A percentile compares a stretch with the other conserved stretches of the same genome.
phyloP scores from a whole-genome alignment of 768 basidiomycete species.

The Cystobasidium ongulense region DNA sequence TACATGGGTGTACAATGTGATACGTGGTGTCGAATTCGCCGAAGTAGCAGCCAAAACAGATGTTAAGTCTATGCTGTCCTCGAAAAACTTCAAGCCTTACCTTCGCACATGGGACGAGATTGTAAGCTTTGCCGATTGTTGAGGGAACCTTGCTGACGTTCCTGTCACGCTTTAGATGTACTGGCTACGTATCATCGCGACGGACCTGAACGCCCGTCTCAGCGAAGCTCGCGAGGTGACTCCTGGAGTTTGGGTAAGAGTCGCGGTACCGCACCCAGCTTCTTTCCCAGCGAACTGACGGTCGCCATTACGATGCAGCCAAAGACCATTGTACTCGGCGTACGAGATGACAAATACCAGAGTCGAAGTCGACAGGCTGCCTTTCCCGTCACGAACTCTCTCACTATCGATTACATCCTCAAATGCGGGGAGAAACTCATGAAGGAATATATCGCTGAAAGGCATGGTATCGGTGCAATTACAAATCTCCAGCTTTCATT shows the following conservation, averaged over 20 bases:
- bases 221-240: constrained; percentile 66
- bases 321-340: constrained; percentile 73
- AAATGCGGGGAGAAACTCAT: constrained; percentile 70
- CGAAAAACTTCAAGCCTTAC: constrained; percentile 81
- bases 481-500: constrained; percentile 67
- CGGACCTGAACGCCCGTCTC: constrained; percentile 76
- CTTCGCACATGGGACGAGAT: constrained; percentile 68
- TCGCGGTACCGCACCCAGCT: no score
- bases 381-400: constrained; percentile 71
- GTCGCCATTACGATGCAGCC: constrained; percentile 61
- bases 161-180: constrained; percentile 50
- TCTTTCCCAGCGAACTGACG: no score
- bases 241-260: constrained; percentile 50
- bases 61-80: constrained; percentile 86
- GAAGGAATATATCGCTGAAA: constrained; percentile 67
- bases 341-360: constrained; percentile 60
- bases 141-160: neutral
- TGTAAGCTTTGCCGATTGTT: constrained; percentile 33
- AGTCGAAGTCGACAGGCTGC: constrained; percentile 71
- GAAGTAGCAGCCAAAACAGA: constrained; percentile 83
- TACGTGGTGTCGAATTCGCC: constrained; percentile 73
- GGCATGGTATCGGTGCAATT: constrained; percentile 53
- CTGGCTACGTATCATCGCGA: constrained; percentile 85
- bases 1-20: constrained; percentile 84
- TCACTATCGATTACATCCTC: constrained; percentile 68